These are phyloP conservation scores for Fraxinus albicans DNA, from an alignment of 305 asterid species.

Conservation along the genomic window DNA sequence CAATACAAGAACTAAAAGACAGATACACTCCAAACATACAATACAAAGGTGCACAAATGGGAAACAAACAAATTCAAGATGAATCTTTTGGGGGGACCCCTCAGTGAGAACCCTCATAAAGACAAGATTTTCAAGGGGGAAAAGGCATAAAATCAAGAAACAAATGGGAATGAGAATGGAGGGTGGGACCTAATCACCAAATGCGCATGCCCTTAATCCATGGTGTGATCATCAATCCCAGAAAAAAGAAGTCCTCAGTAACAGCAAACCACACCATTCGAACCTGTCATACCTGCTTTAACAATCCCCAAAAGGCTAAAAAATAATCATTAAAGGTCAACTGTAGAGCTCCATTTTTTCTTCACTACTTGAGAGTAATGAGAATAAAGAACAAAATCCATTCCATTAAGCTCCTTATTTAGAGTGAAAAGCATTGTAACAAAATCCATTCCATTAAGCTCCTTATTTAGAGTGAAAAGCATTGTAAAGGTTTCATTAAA, in stretches of 20 bases:
- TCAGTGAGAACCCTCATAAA: not conserved
- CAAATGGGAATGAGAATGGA: constrained; percentile 36
- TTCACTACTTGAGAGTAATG: constrained; percentile 26
- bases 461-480: constrained; percentile 13
- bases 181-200: constrained; percentile 38
- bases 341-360: constrained; percentile 37
- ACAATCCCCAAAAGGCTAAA: constrained; percentile 38
- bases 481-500: constrained; percentile 20
- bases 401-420: constrained; percentile 34
- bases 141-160: constrained; percentile 32
- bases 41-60: constrained; percentile 18
- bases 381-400: constrained; percentile 24
- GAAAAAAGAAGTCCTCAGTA: not conserved
- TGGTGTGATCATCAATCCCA: constrained; percentile 21
- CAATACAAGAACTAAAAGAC: constrained; percentile 13
- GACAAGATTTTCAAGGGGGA: constrained; percentile 19
- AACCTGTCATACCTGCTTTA: constrained; percentile 28
- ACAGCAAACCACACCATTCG: not conserved
- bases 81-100: constrained; percentile 21
- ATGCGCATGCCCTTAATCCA: constrained; percentile 65
- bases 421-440: constrained; percentile 7
- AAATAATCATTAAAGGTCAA: constrained; percentile 50
- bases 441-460: constrained; percentile 35
- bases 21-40: constrained; percentile 17
- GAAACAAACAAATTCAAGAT: constrained; percentile 39